A percentile compares a stretch with the other conserved stretches of the same genome.
These are phyloP conservation scores for Triticum monococcum DNA, from an alignment of 176 grass and related monocot genomes.

Conservation along the genomic window DNA sequence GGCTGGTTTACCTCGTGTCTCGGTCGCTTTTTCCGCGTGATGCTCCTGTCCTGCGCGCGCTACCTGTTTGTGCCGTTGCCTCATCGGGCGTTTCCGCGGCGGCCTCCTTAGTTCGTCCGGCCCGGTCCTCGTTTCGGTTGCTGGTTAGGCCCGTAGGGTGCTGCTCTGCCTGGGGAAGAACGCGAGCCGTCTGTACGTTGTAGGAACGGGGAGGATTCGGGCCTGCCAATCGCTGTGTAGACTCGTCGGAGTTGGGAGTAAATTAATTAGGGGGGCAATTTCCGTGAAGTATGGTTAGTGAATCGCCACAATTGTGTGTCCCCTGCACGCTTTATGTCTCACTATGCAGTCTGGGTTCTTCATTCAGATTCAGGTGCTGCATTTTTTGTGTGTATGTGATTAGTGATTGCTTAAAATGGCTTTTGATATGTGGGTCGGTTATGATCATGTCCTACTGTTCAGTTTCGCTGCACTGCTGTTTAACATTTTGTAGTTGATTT, in stretches of 20 bases:
- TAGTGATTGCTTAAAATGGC: not conserved
- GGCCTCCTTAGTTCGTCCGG: not conserved
- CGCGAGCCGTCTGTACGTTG: not conserved
- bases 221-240: not conserved
- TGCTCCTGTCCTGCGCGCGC: not conserved
- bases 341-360: not conserved
- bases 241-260: not conserved
- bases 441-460: not conserved
- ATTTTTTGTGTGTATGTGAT: not conserved
- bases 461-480: not conserved
- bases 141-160: not conserved
- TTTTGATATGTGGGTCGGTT: not conserved
- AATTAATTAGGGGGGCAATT: not conserved
- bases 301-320: not conserved
- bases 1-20: not conserved
- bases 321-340: not conserved
- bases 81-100: not conserved
- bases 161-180: not conserved
- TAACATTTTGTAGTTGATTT: not conserved
- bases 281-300: not conserved
- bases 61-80: slow-evolving; percentile 38
- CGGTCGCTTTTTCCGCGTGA: not conserved
- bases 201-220: not conserved
- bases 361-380: slow-evolving; percentile 6
- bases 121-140: not conserved